A percentile compares a stretch with the other conserved stretches of the same genome.
phyloP scores from a whole-genome alignment of 352 stramenopile genomes.

The Aphanomyces stellatus region DNA sequence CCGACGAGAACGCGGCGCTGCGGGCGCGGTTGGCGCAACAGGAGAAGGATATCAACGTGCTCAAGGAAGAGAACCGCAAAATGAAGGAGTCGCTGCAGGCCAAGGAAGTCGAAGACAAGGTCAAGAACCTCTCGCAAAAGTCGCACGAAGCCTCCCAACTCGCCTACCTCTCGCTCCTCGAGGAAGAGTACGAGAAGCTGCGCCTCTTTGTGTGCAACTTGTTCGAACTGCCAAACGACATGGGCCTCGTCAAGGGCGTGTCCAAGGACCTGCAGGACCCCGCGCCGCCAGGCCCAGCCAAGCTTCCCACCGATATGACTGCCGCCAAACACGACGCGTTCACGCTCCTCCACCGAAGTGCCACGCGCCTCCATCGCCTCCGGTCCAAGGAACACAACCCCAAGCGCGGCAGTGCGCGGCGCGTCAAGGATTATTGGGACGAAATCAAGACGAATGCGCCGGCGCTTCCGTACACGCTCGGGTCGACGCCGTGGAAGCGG shows the following conservation, averaged over 20 bases:
- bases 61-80: slow-evolving; percentile 69
- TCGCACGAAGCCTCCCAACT: slow-evolving; percentile 81
- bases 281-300: background rate
- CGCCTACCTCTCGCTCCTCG: slow-evolving; percentile 68
- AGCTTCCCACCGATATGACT: background rate
- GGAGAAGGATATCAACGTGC: slow-evolving; percentile 59
- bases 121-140: slow-evolving; percentile 76
- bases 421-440: slow-evolving; percentile 84
- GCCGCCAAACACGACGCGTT: slow-evolving; percentile 17
- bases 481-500: slow-evolving; percentile 79
- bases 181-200: slow-evolving; percentile 78
- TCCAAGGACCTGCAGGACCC: slow-evolving; percentile 1
- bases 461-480: slow-evolving; percentile 74
- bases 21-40: slow-evolving; percentile 65
- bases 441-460: slow-evolving; percentile 80
- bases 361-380: slow-evolving; percentile 9
- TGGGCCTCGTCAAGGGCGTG: slow-evolving; percentile 37
- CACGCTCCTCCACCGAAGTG: slow-evolving; percentile 14
- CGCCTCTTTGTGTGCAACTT: slow-evolving; percentile 68
- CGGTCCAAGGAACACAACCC: slow-evolving; percentile 16
- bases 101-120: slow-evolving; percentile 80
- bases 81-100: slow-evolving; percentile 80
- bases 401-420: slow-evolving; percentile 52
- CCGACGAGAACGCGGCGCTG: slow-evolving; percentile 74
- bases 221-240: slow-evolving; percentile 63